Percentiles rank a stretch among this genome's conserved stretches.
Evolutionary conservation across 495 filamentous ascomycete genomes (phyloP).

Genomic region (Neohortaea acidophila): DNA sequence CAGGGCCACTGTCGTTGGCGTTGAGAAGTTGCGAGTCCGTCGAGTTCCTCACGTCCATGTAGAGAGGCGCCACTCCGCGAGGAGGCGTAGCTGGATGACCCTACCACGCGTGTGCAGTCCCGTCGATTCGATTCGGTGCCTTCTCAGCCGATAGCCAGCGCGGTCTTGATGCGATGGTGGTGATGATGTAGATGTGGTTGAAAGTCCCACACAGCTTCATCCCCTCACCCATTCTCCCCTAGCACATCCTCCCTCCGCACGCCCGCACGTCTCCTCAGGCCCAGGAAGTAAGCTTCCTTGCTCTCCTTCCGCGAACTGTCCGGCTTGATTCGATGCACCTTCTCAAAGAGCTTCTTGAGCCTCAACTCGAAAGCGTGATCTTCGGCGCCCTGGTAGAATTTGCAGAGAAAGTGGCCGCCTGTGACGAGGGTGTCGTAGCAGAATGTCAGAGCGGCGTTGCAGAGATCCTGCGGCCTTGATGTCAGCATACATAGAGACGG

Average conservation of each 20-base stretch:
- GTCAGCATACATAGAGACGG: too few species aligned
- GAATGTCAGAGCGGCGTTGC: slow-evolving; percentile 68
- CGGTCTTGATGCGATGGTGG: too few species aligned
- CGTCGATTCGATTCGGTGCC: too few species aligned
- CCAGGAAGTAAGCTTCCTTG: slow-evolving; percentile 76
- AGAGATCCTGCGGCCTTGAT: slow-evolving; percentile 53
- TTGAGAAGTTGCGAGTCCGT: too few species aligned
- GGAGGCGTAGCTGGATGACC: too few species aligned
- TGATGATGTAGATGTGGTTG: too few species aligned
- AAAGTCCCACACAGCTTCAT: not conserved
- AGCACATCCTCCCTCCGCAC: slow-evolving; percentile 30
- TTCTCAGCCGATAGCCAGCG: too few species aligned
- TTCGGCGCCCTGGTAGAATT: slow-evolving; percentile 86
- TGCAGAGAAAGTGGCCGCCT: slow-evolving; percentile 85
- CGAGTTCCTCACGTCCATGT: too few species aligned
- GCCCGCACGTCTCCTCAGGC: slow-evolving; percentile 41
- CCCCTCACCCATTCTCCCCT: slow-evolving; percentile 17
- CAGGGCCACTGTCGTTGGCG: too few species aligned
- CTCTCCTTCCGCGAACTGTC: slow-evolving; percentile 87
- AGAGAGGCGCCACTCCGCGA: too few species aligned
- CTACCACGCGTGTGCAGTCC: too few species aligned
- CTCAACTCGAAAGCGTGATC: slow-evolving; percentile 61
- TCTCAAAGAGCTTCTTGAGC: slow-evolving; percentile 58
- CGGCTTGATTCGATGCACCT: slow-evolving; percentile 75
- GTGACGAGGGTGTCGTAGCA: slow-evolving; percentile 64